Conservation (phyloP, 106 monocot species). For the Narthecium ossifragum region DNA sequence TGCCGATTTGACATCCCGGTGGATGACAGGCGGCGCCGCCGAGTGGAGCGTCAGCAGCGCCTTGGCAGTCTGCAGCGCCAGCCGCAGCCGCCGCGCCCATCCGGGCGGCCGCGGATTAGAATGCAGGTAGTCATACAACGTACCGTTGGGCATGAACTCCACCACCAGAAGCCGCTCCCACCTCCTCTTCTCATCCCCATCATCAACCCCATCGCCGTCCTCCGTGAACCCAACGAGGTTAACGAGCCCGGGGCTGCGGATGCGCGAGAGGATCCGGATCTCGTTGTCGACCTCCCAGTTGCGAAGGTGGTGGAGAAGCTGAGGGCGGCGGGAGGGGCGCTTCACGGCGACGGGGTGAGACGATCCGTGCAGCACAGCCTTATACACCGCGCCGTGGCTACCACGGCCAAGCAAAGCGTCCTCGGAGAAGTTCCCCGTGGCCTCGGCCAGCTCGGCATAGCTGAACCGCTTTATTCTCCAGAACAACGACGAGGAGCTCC, state of each 20-base stretch:
- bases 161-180: constrained; percentile 55
- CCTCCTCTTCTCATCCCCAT: not conserved
- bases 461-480: too few species aligned
- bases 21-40: constrained; percentile 60
- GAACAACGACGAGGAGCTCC: too few species aligned
- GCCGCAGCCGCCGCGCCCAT: constrained; percentile 64
- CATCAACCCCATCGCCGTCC: too few species aligned
- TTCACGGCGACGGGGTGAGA: constrained; percentile 69
- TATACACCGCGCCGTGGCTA: constrained; percentile 88
- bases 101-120: constrained; percentile 52
- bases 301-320: not conserved
- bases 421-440: constrained; percentile 77
- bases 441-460: constrained; percentile 54
- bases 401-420: constrained; percentile 75
- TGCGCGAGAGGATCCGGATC: constrained; percentile 67
- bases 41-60: constrained; percentile 69
- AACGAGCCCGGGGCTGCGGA: constrained; percentile 66
- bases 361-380: constrained; percentile 45
- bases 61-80: constrained; percentile 77
- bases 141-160: constrained; percentile 97
- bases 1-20: constrained; percentile 94
- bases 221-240: constrained; percentile 74
- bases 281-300: constrained; percentile 81
- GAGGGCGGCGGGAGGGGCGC: constrained; percentile 60
- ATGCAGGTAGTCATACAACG: constrained; percentile 79